Percentiles rank a stretch among this genome's conserved stretches.
Evolutionary conservation across 129 eudicot species (phyloP).

Genomic region (Escallonia herrerae): DNA sequence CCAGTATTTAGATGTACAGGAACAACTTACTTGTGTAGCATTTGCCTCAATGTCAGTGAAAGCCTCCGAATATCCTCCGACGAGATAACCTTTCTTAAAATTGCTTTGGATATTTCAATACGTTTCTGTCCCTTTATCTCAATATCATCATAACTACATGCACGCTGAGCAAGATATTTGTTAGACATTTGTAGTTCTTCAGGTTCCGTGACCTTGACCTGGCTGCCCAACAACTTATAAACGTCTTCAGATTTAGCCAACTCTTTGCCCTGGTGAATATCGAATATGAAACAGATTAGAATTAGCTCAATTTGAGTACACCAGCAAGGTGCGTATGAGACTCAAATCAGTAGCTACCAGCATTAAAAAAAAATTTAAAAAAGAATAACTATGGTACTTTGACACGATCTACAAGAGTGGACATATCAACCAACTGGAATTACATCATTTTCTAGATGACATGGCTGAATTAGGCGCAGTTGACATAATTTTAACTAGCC

Average conservation of each 20-base stretch:
- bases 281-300: no score
- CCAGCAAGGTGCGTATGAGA: no score
- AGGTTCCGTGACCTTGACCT: slow-evolving; percentile 10
- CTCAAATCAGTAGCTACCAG: no score
- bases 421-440: no score
- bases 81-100: slow-evolving; percentile 22
- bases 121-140: slow-evolving; percentile 15
- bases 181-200: slow-evolving; percentile 12
- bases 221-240: slow-evolving; percentile 46
- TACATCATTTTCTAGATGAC: no score
- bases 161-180: slow-evolving; percentile 26
- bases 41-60: slow-evolving; percentile 29
- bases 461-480: no score
- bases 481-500: no score
- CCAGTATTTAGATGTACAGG: not conserved
- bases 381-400: no score
- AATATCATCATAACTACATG: slow-evolving; percentile 14
- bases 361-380: no score
- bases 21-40: slow-evolving; percentile 66
- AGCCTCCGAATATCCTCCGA: slow-evolving; percentile 25
- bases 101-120: slow-evolving; percentile 15
- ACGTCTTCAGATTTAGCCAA: slow-evolving; percentile 51
- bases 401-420: no score
- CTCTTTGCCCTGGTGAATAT: slow-evolving; percentile 50
- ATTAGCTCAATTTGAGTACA: no score